Base-by-base conservation (phyloP, 192 early-diverging fungal species). In the Podila epigama region DNA sequence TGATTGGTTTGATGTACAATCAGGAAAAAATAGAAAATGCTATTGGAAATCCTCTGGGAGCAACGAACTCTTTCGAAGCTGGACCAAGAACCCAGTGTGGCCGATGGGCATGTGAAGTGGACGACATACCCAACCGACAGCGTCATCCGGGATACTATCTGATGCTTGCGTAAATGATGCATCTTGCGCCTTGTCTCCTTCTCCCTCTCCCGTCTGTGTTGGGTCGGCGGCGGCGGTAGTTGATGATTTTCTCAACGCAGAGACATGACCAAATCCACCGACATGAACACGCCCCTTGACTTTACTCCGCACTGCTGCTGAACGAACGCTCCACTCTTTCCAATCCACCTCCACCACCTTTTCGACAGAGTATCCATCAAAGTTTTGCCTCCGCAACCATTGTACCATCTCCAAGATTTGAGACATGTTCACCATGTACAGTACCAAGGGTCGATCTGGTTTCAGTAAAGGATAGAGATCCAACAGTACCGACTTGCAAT, bases 351-450 rank as follows among this genome's bases (percentile, higher is more conserved):
- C 86, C 5, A 84, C 36, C 31, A 80, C 75, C 2, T 61, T 63
- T 4, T 87, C 86, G 51, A 85, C 70, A 4, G 79, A 64, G 22
- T 73, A 50, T 0, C 69, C 79, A 4, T 60, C 6, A 34, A 55
- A 39, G 22, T 79, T 66, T 16, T 35, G 27, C 18, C 55, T 52
- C 20, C 73, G 60, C 33, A 87, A 62, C 54, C 69, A 56, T 28
- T 82, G 70, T 11, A 79, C 69, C 10, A 87, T 51, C 18, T 84
- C 79, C 12, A 87, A 63, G 18, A 87, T 79, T 44, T 87, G 86
- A 2, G 86, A 84, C 82, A 87, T 83, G 53, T 87, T 87, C 28
- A 85, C 84, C 36, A 87, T 70, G 58, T 87, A 87, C 15, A 85
- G 81, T 16, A 84, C 81, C 58, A 87, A 54, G 62, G 84, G 85